Conservation (phyloP, 495 filamentous ascomycete genomes). For the Tuber magnatum region DNA sequence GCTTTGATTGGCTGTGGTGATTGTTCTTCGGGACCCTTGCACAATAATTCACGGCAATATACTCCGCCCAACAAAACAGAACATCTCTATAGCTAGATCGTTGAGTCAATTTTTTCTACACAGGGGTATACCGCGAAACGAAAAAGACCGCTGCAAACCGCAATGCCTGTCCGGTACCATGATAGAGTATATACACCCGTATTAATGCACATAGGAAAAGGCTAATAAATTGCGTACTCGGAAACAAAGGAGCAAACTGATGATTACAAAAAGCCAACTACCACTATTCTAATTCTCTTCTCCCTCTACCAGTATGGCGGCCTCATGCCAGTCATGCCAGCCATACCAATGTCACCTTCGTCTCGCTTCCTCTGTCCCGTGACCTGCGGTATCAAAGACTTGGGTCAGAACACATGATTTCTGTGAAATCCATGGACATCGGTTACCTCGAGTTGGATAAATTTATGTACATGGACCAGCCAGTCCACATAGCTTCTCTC, state of each 20-base stretch:
- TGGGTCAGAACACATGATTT: slow-evolving; percentile 12
- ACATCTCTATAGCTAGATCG: background rate
- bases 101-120: background rate
- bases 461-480: slow-evolving; percentile 90
- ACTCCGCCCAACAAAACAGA: background rate
- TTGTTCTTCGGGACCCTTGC: background rate
- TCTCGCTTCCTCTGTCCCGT: slow-evolving; percentile 72
- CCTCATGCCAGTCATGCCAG: slow-evolving; percentile 61
- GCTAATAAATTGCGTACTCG: background rate
- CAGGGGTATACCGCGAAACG: background rate
- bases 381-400: slow-evolving; percentile 45
- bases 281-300: slow-evolving; percentile 11
- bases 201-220: background rate
- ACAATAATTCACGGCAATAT: background rate
- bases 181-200: slow-evolving; percentile 2
- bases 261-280: background rate
- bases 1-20: background rate
- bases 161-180: background rate
- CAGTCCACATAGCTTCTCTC: slow-evolving; percentile 97
- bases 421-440: slow-evolving; percentile 18
- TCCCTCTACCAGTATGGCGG: slow-evolving; percentile 58
- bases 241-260: background rate
- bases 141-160: background rate
- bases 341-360: slow-evolving; percentile 50
- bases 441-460: slow-evolving; percentile 79